Evolutionary conservation across 352 stramenopile species (phyloP).

Genomic region (Pythium brachiatum): DNA sequence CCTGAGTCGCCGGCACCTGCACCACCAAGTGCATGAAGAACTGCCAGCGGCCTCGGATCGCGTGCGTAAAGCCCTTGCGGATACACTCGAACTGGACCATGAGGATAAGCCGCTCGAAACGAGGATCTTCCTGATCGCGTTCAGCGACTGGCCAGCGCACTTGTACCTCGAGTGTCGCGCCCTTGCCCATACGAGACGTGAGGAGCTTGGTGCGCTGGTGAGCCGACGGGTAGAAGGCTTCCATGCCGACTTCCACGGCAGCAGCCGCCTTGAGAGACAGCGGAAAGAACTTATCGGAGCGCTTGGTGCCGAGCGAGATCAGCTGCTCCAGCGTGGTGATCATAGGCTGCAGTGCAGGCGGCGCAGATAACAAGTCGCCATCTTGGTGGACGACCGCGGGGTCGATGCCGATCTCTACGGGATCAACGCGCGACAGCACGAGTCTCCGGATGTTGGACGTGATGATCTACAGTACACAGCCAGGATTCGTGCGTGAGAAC

Average conservation of each 20-base stretch:
- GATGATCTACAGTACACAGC: slow-evolving; percentile 43
- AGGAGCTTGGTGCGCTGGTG: slow-evolving; percentile 79
- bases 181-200: slow-evolving; percentile 79
- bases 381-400: slow-evolving; percentile 35
- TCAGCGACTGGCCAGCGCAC: slow-evolving; percentile 86
- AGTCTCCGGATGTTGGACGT: slow-evolving; percentile 80
- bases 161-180: slow-evolving; percentile 81
- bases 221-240: slow-evolving; percentile 85
- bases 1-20: slow-evolving; percentile 43
- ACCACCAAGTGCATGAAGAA: slow-evolving; percentile 87
- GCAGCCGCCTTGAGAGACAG: slow-evolving; percentile 82
- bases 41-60: slow-evolving; percentile 74
- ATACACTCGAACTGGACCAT: slow-evolving; percentile 88
- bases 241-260: slow-evolving; percentile 81
- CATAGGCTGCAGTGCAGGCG: slow-evolving; percentile 61
- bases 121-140: slow-evolving; percentile 82
- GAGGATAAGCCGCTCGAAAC: slow-evolving; percentile 83
- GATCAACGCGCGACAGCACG: slow-evolving; percentile 76
- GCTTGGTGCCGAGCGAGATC: slow-evolving; percentile 78
- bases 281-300: slow-evolving; percentile 73
- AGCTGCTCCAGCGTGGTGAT: slow-evolving; percentile 69
- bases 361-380: slow-evolving; percentile 48
- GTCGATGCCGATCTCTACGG: slow-evolving; percentile 67
- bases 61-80: slow-evolving; percentile 58
- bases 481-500: not conserved